phyloP scores from a whole-genome alignment of 139 green algal species.

The Astrephomene gubernaculifera region DNA sequence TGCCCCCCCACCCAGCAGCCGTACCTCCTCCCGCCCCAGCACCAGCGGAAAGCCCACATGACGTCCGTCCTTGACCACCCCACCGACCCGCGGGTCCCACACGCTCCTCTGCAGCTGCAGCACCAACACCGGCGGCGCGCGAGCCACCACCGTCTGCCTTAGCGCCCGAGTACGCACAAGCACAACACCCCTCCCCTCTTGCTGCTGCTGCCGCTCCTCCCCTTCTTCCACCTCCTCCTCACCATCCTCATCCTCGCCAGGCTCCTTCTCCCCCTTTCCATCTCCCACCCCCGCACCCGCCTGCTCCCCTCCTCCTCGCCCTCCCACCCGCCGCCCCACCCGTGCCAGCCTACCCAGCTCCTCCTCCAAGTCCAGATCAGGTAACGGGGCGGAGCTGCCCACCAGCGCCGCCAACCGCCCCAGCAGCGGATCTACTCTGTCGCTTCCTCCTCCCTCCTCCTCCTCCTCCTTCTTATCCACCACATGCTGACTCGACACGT shows the following conservation, averaged over 20 bases:
- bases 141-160: background rate
- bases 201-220: too few relatives aligned
- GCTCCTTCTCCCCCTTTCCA: too few relatives aligned
- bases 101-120: conserved; percentile 14
- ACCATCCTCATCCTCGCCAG: too few relatives aligned
- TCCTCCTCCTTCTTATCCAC: too few relatives aligned
- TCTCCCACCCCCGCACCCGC: too few relatives aligned
- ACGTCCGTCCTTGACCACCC: background rate
- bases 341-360: background rate
- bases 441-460: too few relatives aligned
- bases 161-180: background rate
- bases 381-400: background rate
- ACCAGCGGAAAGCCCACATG: conserved; percentile 22
- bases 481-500: too few relatives aligned
- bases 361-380: conserved; percentile 2
- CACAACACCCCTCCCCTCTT: too few relatives aligned
- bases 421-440: background rate
- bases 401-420: background rate
- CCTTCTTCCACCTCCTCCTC: too few relatives aligned
- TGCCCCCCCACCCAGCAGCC: background rate
- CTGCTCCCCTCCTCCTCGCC: too few relatives aligned
- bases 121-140: conserved; percentile 11
- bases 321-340: background rate
- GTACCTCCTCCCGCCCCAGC: background rate
- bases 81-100: conserved; percentile 2